Conservation (phyloP, 2,329 filamentous ascomycete species). For the Geosmithia putterillii region DNA sequence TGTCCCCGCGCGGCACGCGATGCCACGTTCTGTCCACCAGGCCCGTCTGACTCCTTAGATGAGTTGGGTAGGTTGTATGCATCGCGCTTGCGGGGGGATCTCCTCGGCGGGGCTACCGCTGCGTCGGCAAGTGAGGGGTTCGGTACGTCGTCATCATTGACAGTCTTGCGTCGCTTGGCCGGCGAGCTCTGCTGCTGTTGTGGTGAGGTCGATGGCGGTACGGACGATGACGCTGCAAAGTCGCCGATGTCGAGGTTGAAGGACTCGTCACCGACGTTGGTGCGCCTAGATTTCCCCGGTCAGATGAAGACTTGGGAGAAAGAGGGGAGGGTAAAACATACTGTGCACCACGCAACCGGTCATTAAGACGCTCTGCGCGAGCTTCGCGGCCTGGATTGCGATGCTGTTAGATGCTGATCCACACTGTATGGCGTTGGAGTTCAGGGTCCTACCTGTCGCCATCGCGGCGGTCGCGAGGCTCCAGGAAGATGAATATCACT, state of each 20-base stretch:
- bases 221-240: conserved; percentile 15
- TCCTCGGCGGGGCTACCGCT: conserved; percentile 4
- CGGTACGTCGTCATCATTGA: conserved; percentile 11
- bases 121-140: conserved; percentile 2
- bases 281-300: conserved; percentile 22
- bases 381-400: conserved; percentile 23
- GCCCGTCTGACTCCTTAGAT: conserved; percentile 14
- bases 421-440: neutral
- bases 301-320: too few species aligned
- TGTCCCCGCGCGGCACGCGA: too few species aligned
- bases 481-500: neutral
- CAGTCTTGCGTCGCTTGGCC: conserved; percentile 27
- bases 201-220: conserved; percentile 9
- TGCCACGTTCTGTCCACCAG: conserved; percentile 1
- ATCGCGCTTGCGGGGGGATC: conserved; percentile 7
- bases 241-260: conserved; percentile 41
- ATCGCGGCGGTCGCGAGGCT: neutral
- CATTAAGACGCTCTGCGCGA: conserved; percentile 35
- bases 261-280: conserved; percentile 46
- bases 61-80: conserved; percentile 16
- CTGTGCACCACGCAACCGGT: conserved; percentile 54
- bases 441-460: conserved; percentile 1
- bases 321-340: conserved; percentile 18
- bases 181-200: conserved; percentile 30
- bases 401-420: neutral